Evolutionary conservation across 2,329 filamentous ascomycete genomes (phyloP), one percentile per base, ranked within the genome.

Genomic region (Fusarium xylarioides): DNA sequence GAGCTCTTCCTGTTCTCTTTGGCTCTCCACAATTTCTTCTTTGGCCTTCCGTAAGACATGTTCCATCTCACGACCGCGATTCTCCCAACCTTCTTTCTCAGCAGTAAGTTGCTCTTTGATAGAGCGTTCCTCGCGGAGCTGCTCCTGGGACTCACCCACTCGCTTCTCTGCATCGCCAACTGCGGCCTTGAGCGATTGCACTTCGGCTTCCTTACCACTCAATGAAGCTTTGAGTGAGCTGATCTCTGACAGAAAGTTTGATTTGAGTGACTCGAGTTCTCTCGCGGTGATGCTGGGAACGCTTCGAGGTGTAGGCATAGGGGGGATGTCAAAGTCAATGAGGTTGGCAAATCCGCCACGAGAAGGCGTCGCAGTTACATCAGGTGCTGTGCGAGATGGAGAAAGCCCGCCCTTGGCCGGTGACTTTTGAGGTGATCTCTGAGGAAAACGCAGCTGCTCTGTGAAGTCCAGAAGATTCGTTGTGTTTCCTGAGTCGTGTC

Each of bases 261-360:
- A 98, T 81, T 98, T 98, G 68, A 98, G 87, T 19, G 93, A 93
- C 80, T 99, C 96, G 5, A 98, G 86, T 83, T 99, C 96, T 38
- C 96, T 91, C 4, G 96, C 93, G 4, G 95, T 97, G 75, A 98
- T 92, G 14, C 92, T 94, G 1, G 96, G 96, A 42, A 98, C 89
- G 62, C 94, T 97, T 70, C 95, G 91, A 19, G 96, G 96, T 1
- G 96, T 98, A 4, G 95, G 95, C 75, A 95, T 91, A 1, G 95
- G 94, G n/a, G 95, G 95, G 15, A 98, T 92, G 77, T 98, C 96
- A 78, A 91, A 86, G 72, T 89, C 87, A n/a, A 91, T 89, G 47
- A 96, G 88, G 77, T 92, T 93, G 38, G 90, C 86, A 74, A 93
- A 90, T 50, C 82, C 83, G 26, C 43, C 42, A 23, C 85, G 85